Percentiles rank a stretch among this genome's conserved stretches.
Evolutionary conservation across 371 early-diverging fungal species (phyloP).

Genomic region (Mucor irregularis): DNA sequence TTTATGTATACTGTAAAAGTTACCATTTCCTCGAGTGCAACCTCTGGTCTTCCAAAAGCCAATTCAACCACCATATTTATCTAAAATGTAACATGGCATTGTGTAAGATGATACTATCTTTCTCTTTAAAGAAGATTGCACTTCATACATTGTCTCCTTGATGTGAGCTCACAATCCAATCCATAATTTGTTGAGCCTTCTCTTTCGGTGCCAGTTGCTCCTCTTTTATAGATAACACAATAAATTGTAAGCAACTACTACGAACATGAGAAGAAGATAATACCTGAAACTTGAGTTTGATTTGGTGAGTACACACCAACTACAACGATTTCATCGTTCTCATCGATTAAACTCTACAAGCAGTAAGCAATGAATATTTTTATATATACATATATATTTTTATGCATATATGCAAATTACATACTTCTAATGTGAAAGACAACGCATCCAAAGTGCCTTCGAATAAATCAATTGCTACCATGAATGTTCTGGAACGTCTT

Average conservation of each 20-base stretch:
- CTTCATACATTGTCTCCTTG: conserved; percentile 13
- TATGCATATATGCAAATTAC: neutral
- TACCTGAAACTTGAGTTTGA: neutral
- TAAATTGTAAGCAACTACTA: neutral
- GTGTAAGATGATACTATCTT: neutral
- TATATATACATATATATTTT: neutral
- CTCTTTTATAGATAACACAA: neutral
- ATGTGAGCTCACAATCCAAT: conserved; percentile 11
- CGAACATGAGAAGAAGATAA: too few species aligned
- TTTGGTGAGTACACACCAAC: conserved; percentile 7
- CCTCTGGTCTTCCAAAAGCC: conserved; percentile 11
- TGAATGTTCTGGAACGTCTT: conserved; percentile 21
- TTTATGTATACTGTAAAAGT: neutral
- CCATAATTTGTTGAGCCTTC: conserved; percentile 15
- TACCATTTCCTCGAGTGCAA: conserved; percentile 17
- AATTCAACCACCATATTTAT: conserved; percentile 18
- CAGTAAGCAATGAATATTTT: neutral
- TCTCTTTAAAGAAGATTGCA: neutral
- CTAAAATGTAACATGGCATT: conserved; percentile 1
- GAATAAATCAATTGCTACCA: conserved; percentile 29
- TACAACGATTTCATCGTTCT: conserved; percentile 17
- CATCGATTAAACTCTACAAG: conserved; percentile 10
- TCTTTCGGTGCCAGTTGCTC: neutral
- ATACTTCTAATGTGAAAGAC: conserved; percentile 21
- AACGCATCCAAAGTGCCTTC: conserved; percentile 12